Percentiles rank a stretch among this genome's conserved stretches.
These are phyloP conservation scores for Clathrus columnatus DNA, from an alignment of 768 basidiomycete species.

Conservation along the genomic window DNA sequence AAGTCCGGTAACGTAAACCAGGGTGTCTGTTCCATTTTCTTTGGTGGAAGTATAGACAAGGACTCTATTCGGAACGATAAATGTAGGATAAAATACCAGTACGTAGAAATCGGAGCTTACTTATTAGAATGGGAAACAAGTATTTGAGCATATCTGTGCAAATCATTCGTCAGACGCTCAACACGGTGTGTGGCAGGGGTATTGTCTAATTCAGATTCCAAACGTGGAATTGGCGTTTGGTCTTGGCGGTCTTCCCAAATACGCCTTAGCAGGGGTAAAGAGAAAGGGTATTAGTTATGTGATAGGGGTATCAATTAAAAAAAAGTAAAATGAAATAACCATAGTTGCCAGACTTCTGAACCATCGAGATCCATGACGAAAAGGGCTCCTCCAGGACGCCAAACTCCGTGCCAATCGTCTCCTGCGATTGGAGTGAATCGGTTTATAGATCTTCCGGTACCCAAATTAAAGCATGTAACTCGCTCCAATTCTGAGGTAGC, in stretches of 20 bases:
- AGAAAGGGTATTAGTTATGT: neutral
- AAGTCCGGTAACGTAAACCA: conserved; percentile 28
- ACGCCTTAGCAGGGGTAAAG: conserved; percentile 21
- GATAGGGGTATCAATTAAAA: neutral
- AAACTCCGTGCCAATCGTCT: conserved; percentile 34
- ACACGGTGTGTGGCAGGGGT: conserved; percentile 31
- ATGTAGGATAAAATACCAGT: neutral
- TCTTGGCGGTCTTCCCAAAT: conserved; percentile 33
- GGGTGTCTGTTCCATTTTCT: conserved; percentile 30
- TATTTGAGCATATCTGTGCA: conserved; percentile 23
- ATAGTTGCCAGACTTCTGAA: conserved; percentile 30
- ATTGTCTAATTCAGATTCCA: conserved; percentile 32
- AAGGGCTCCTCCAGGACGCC: conserved; percentile 14
- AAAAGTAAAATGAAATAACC: conserved; percentile 20
- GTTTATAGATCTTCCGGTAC: conserved; percentile 28
- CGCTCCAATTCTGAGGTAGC: conserved; percentile 22
- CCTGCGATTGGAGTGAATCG: conserved; percentile 25
- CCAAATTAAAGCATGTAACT: conserved; percentile 33
- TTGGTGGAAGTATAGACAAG: conserved; percentile 34
- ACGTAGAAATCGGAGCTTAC: conserved; percentile 15
- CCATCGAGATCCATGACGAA: conserved; percentile 13
- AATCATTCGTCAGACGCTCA: conserved; percentile 34
- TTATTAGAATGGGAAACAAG: conserved; percentile 29
- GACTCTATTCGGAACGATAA: conserved; percentile 18
- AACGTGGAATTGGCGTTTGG: conserved; percentile 20